phyloP scores from a whole-genome alignment of 2,329 filamentous ascomycete genomes.

The Neurospora sp. region DNA sequence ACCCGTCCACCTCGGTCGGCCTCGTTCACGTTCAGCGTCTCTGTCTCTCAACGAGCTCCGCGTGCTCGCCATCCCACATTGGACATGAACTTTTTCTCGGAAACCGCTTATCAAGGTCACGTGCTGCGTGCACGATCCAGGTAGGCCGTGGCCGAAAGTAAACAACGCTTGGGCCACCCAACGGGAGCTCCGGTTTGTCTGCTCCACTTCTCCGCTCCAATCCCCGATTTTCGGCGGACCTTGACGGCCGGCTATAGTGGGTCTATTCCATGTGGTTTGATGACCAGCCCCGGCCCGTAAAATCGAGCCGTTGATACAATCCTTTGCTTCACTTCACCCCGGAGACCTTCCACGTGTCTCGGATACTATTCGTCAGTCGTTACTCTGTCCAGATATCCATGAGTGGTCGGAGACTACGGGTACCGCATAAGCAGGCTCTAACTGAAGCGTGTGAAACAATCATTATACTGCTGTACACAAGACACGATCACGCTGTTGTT shows the following conservation, averaged over 20 bases:
- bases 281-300: not conserved
- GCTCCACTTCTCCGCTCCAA: slow-evolving; percentile 4
- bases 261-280: not conserved
- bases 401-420: not conserved
- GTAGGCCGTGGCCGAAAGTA: not conserved
- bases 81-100: slow-evolving; percentile 13
- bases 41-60: slow-evolving; percentile 6
- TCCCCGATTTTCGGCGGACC: not conserved
- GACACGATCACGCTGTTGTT: not conserved
- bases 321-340: not conserved
- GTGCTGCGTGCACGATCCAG: not conserved
- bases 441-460: not conserved
- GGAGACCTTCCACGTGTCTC: not conserved
- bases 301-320: not conserved
- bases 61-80: slow-evolving; percentile 5
- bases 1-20: slow-evolving; percentile 6
- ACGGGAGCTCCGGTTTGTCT: not conserved
- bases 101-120: slow-evolving; percentile 7
- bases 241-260: not conserved
- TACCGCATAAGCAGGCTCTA: not conserved
- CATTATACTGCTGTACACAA: not conserved
- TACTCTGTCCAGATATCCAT: not conserved
- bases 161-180: not conserved
- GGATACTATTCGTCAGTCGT: not conserved
- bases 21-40: slow-evolving; percentile 9